Base-by-base conservation (phyloP, 306 rosid species). In the Comarum palustre region DNA sequence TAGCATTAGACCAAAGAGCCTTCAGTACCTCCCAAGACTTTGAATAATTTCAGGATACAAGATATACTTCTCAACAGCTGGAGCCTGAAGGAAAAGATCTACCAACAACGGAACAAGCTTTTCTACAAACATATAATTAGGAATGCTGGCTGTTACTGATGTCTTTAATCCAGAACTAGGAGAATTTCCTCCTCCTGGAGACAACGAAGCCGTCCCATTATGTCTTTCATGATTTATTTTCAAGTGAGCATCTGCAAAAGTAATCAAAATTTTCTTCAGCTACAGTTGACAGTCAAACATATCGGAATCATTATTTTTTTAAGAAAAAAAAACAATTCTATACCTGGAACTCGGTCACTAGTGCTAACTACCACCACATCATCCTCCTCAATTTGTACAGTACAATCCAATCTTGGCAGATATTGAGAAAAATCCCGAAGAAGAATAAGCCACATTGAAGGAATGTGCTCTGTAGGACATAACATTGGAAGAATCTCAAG, bases 381-480 rank as follows among this genome's bases (percentile, higher is more conserved):
- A 77, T 86, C 82, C 72, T 86, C 90, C 85, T 82, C 94, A 77
- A 52, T 80, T 75, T 64, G 87, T 74, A 81, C 75, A 68, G 80
- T 80, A 78, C 90, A 79, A 76, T 82, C 82, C 60, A 85, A 86
- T 81, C 87, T 85, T 61, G 98, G 98, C 78, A 94, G 89, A 88
- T 89, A 94, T 79, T 82, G 87, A 82, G 87, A 78, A 81, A 89
- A 78, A 69, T 85, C 89, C 54, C 88, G 90, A 74, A 94, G 84
- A 79, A 94, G 89, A 86, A 85, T 81, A 66, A 88, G 87, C 98
- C 98, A 94, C 97, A 86, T 88, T 29, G 98, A 86, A 81, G 96
- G 80, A 78, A 85, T 83, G 71, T 77, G 75, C 82, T 89, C 83
- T 39, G 90, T 72, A 66, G 98, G 98, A 60, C 91, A 74, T 77